Conservation (phyloP, 2,329 filamentous ascomycete genomes). For the Diaporthe helianthi region DNA sequence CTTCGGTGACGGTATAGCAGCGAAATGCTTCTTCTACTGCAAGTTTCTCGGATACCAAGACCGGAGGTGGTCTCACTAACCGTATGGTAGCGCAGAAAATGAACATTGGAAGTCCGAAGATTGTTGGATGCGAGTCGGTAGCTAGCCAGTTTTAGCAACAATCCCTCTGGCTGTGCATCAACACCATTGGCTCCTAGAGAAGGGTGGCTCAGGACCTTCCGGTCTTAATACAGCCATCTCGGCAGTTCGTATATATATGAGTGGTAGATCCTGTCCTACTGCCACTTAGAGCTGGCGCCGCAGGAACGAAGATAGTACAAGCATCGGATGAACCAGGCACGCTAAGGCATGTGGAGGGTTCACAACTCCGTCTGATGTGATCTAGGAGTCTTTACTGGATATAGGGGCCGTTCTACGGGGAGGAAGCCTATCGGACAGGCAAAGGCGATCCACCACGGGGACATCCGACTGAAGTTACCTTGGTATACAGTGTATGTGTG, state of each 20-base stretch:
- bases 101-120: conserved; percentile 16
- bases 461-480: not conserved
- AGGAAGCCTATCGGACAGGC: conserved; percentile 1
- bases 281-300: not conserved
- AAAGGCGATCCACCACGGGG: not conserved
- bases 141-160: not conserved
- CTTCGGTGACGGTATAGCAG: not conserved
- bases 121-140: not conserved
- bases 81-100: not conserved
- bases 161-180: not conserved
- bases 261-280: not conserved
- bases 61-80: not conserved
- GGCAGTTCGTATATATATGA: not conserved
- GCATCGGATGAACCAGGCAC: not conserved
- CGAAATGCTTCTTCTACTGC: not conserved
- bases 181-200: not conserved
- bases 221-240: not conserved
- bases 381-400: not conserved
- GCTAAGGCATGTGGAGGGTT: not conserved
- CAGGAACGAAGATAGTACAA: not conserved
- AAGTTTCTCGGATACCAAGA: not conserved
- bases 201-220: not conserved
- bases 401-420: not conserved
- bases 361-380: not conserved
- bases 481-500: not conserved